These are phyloP conservation scores for Berberis vulgaris DNA, from an alignment of 164 flowering plant genomes.

Conservation along the genomic window DNA sequence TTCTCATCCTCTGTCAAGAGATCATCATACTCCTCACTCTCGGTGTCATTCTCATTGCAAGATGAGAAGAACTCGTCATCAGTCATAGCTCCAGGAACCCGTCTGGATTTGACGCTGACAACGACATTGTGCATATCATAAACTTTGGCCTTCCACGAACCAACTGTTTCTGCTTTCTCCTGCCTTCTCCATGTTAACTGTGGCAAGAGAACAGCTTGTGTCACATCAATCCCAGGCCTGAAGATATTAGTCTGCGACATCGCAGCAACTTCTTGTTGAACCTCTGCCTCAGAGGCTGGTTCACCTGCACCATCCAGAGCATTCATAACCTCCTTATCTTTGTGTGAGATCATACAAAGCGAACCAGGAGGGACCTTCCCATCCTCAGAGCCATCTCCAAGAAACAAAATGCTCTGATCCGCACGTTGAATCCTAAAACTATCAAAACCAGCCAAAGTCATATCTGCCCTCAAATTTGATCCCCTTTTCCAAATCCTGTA, in stretches of 20 bases:
- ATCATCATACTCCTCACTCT: constrained; percentile 42
- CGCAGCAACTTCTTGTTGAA: constrained; percentile 15
- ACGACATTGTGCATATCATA: constrained; percentile 23
- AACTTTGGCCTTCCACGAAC: constrained; percentile 20
- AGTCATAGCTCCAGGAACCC: constrained; percentile 21
- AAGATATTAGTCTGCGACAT: constrained; percentile 19
- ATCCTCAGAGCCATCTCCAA: constrained; percentile 20
- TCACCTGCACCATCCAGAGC: constrained; percentile 17
- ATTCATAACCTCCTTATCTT: constrained; percentile 19
- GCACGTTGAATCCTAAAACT: constrained; percentile 23
- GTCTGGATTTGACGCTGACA: constrained; percentile 20
- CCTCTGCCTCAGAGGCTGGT: constrained; percentile 14
- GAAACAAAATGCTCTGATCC: constrained; percentile 18
- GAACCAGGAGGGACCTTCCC: constrained; percentile 17
- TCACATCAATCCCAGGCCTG: constrained; percentile 22
- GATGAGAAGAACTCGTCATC: constrained; percentile 16
- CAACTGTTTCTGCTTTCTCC: constrained; percentile 20
- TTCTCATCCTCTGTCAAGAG: constrained; percentile 76
- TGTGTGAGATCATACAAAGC: constrained; percentile 15
- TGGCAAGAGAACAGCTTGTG: constrained; percentile 19
- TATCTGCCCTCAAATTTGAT: constrained; percentile 25
- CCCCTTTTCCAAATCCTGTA: constrained; percentile 26
- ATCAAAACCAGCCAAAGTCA: constrained; percentile 29
- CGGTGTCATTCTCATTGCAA: constrained; percentile 38
- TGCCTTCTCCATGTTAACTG: constrained; percentile 23